These are phyloP conservation scores for Biscogniauxia marginata DNA, from an alignment of 2,329 filamentous ascomycete genomes.

Conservation along the genomic window DNA sequence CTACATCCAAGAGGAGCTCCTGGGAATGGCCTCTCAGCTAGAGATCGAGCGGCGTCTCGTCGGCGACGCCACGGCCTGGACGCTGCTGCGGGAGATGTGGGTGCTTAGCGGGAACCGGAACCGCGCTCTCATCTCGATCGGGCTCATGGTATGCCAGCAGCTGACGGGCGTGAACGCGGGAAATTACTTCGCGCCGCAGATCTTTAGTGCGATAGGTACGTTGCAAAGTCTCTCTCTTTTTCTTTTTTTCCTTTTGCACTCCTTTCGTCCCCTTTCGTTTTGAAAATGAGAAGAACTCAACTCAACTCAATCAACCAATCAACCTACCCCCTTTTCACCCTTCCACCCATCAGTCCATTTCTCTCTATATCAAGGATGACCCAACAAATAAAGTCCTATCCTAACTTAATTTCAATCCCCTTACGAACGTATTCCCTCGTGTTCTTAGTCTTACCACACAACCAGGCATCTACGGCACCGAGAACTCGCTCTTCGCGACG, in stretches of 20 bases:
- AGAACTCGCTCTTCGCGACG: conserved; percentile 66
- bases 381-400: too few species aligned
- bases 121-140: conserved; percentile 47
- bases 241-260: not conserved
- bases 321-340: too few species aligned
- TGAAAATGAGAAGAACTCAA: too few species aligned
- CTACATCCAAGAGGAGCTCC: conserved; percentile 50
- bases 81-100: conserved; percentile 33
- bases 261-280: not conserved
- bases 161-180: conserved; percentile 48
- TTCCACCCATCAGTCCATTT: too few species aligned
- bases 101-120: conserved; percentile 42
- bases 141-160: conserved; percentile 52
- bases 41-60: conserved; percentile 50
- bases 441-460: too few species aligned
- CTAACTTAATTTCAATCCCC: too few species aligned
- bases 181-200: conserved; percentile 68
- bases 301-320: too few species aligned
- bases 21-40: conserved; percentile 44
- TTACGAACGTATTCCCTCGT: too few species aligned
- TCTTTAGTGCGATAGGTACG: conserved; percentile 63
- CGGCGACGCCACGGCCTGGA: conserved; percentile 48
- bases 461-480: conserved; percentile 46
- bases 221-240: not conserved
- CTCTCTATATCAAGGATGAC: too few species aligned